Evolutionary conservation across 352 stramenopile genomes (phyloP), one percentile per base, ranked within the genome.

Genomic region (Poterioochromonas sp.): DNA sequence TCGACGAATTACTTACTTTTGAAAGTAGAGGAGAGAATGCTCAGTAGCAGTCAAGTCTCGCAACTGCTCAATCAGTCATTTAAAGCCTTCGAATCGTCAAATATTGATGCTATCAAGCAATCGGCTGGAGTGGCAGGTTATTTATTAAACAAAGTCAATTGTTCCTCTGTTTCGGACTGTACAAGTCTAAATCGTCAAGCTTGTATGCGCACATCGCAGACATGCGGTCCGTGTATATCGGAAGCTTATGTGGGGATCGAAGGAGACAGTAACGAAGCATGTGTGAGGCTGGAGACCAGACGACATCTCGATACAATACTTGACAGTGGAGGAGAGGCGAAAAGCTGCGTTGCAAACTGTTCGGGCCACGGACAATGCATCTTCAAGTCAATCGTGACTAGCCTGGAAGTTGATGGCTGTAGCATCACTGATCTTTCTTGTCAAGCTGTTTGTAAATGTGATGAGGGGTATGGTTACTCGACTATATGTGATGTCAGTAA

Each of bases 141-240:
- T 15, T 26, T 58, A 58, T 26, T 76, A 29, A 76, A 76, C 65
- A 58, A 26, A 11, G 65, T 58, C 8, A 58, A 76, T 35, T 77
- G 70, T 37, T 40, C 63, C 40, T 8, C 5, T 44, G 70, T 26
- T 5, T 37, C 70, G 22, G 26, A 58, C 22, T 77, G 70, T 43
- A 44, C 70, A 11, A 5, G 2, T 8, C 37, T 77, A 37, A 60
- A 77, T 37, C 70, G 70, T 12, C 26, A 43, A 11, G n/a, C 44
- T 20, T 77, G 70, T 43, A 26, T 26, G 22, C 54, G 39, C 41
- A 43, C 37, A 32, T 8, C 26, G 39, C 26, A 77, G 3, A 77
- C 70, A 11, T 77, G 70, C 29, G 70, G 70, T 26, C 44, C 43
- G 5, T 77, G 70, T 64, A 26, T 68, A 32, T 68, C 58, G 29